A percentile compares a stretch with the other conserved stretches of the same genome.
Evolutionary conservation across 2,329 filamentous ascomycete species (phyloP).

Genomic region (Ramularia endophylla): DNA sequence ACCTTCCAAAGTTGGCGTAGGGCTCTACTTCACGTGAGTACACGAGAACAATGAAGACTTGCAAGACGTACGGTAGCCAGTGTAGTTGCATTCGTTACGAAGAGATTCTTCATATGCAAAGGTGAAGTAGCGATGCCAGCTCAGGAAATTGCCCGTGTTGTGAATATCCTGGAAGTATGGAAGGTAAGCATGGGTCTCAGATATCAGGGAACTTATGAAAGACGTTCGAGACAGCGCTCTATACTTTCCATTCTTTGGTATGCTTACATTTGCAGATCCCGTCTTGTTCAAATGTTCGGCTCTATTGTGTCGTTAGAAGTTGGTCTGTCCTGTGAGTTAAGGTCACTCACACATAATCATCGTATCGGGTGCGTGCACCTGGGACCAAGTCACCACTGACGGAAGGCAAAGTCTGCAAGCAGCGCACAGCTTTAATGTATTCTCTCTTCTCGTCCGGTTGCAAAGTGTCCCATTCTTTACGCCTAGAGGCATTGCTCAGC

Average conservation of each 20-base stretch:
- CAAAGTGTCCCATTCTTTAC: conserved; percentile 39
- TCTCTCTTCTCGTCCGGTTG: conserved; percentile 20
- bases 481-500: conserved; percentile 33
- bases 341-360: conserved; percentile 19
- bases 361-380: conserved; percentile 23
- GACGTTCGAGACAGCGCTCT: no score
- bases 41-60: no score
- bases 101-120: conserved; percentile 40
- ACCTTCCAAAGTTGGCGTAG: conserved; percentile 7
- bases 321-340: no score
- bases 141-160: conserved; percentile 26
- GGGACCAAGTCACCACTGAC: conserved; percentile 19
- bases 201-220: no score
- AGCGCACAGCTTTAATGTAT: conserved; percentile 29
- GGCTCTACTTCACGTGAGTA: conserved; percentile 24
- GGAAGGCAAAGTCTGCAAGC: conserved; percentile 24
- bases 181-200: no score
- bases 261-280: no score
- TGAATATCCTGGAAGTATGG: neutral
- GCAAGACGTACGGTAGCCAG: conserved; percentile 22
- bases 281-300: no score
- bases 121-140: conserved; percentile 40
- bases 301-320: no score
- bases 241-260: no score
- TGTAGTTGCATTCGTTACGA: conserved; percentile 38